Percentiles rank a stretch among this genome's conserved stretches.
These are phyloP conservation scores for Melanogaster broomeanus DNA, from an alignment of 768 basidiomycete genomes.

Conservation along the genomic window DNA sequence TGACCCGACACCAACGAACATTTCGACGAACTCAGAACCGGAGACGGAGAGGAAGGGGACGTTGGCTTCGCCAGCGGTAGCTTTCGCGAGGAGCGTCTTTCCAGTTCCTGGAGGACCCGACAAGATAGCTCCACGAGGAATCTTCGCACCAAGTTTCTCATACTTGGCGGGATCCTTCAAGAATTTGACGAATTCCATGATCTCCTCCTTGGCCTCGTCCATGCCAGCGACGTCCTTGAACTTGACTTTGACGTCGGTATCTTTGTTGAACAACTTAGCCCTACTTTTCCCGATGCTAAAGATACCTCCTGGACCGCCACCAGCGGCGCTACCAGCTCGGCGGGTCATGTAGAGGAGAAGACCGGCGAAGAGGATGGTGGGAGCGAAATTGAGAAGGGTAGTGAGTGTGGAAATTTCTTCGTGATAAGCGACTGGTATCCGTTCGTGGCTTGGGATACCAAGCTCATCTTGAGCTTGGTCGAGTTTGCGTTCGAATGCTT, in stretches of 20 bases:
- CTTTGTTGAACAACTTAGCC: slow-evolving; percentile 96
- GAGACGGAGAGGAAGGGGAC: slow-evolving; percentile 99
- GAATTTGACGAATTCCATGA: slow-evolving; percentile 99
- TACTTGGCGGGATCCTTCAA: slow-evolving; percentile 94
- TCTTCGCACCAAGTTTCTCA: slow-evolving; percentile 96
- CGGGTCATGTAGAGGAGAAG: slow-evolving; percentile 86
- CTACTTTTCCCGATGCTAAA: slow-evolving; percentile 97
- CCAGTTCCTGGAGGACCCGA: slow-evolving; percentile 98
- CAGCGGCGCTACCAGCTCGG: slow-evolving; percentile 59
- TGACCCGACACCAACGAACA: slow-evolving; percentile 99
- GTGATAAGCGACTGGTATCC: slow-evolving; percentile 95
- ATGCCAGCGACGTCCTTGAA: slow-evolving; percentile 99
- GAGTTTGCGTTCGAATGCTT: slow-evolving; percentile 93
- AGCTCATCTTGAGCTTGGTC: slow-evolving; percentile 93
- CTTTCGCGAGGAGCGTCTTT: slow-evolving; percentile 97
- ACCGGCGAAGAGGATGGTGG: slow-evolving; percentile 91
- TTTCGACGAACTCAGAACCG: slow-evolving; percentile 98
- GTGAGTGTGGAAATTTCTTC: slow-evolving; percentile 88
- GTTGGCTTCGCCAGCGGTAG: slow-evolving; percentile 96
- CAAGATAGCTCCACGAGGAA: slow-evolving; percentile 91
- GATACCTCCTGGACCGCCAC: slow-evolving; percentile 81
- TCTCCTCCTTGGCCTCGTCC: slow-evolving; percentile 99
- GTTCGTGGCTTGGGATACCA: slow-evolving; percentile 87
- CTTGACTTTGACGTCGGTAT: slow-evolving; percentile 88
- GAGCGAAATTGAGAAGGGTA: slow-evolving; percentile 87